phyloP scores from a whole-genome alignment of 768 basidiomycete genomes.

The Lactifluus subvellereus region DNA sequence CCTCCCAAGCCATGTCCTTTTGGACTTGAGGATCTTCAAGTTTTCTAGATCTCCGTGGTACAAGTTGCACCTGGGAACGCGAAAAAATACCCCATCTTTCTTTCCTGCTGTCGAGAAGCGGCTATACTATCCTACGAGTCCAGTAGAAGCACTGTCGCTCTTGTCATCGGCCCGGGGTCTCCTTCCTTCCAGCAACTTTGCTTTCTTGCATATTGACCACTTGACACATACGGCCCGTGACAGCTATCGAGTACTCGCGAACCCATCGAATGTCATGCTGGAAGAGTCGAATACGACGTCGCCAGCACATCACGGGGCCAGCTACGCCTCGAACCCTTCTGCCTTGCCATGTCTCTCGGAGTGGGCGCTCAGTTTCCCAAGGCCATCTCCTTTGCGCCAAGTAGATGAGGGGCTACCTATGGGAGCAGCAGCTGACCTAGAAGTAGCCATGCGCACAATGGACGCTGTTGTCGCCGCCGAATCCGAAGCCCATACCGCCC shows the following conservation, averaged over 20 bases:
- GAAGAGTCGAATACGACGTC: background rate
- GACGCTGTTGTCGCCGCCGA: background rate
- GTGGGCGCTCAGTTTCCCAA: background rate
- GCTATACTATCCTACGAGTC: conserved; percentile 20
- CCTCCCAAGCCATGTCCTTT: background rate
- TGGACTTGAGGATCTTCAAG: background rate
- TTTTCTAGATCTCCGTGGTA: conserved; percentile 23
- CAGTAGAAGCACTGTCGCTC: conserved; percentile 15
- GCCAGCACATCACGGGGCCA: background rate
- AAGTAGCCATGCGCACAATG: background rate
- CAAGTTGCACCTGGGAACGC: conserved; percentile 17
- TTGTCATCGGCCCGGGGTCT: conserved; percentile 4
- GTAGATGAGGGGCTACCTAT: background rate
- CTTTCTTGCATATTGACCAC: conserved; percentile 18
- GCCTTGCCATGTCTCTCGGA: no score
- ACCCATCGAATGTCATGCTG: background rate
- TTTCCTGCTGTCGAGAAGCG: conserved; percentile 14
- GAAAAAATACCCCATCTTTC: conserved; percentile 16
- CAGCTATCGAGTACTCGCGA: background rate
- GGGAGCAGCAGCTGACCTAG: background rate
- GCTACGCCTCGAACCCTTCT: background rate
- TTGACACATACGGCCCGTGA: conserved; percentile 9
- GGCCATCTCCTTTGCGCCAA: background rate
- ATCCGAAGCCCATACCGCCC: background rate
- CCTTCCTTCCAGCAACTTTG: conserved; percentile 16